Percentiles rank a stretch among this genome's conserved stretches.
These are phyloP conservation scores for Cymbidium sinense DNA, from an alignment of 106 monocot genomes.

Conservation along the genomic window DNA sequence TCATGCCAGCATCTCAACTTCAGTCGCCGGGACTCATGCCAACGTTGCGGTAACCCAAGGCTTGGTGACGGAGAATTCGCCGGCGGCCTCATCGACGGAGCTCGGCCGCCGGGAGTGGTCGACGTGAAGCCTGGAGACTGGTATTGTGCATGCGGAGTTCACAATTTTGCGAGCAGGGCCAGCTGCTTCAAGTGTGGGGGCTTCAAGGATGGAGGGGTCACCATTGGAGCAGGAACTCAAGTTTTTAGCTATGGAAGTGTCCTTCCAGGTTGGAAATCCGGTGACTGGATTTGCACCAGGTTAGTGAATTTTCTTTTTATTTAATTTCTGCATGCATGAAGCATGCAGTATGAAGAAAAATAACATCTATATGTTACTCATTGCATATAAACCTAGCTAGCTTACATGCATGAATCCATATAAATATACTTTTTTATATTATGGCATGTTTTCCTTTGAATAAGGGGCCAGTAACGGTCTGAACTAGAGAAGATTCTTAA, in stretches of 20 bases:
- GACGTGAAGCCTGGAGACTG: conserved; percentile 90
- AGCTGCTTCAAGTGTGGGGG: conserved; percentile 80
- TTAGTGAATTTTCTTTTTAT: neutral
- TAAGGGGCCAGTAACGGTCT: no score
- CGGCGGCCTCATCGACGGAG: conserved; percentile 20
- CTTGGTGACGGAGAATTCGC: conserved; percentile 13
- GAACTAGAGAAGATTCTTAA: no score
- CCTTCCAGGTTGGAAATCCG: conserved; percentile 78
- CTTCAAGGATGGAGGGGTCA: conserved; percentile 49
- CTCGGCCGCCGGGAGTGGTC: conserved; percentile 15
- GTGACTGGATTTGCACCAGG: conserved; percentile 93
- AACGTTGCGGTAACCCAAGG: conserved; percentile 61
- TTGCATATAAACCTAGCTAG: neutral
- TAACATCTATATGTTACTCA: neutral
- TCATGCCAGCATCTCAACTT: conserved; percentile 93
- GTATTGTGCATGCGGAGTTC: conserved; percentile 83
- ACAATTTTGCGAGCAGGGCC: conserved; percentile 92
- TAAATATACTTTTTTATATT: no score
- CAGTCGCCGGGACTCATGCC: conserved; percentile 85
- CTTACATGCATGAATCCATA: no score
- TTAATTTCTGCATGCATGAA: no score
- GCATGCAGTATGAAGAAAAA: no score
- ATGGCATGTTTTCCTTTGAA: no score
- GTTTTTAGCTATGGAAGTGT: conserved; percentile 13
- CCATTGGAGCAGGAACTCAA: conserved; percentile 20